Evolutionary conservation across 2,329 filamentous ascomycete genomes (phyloP).

Genomic region (Exophiala calicioides): DNA sequence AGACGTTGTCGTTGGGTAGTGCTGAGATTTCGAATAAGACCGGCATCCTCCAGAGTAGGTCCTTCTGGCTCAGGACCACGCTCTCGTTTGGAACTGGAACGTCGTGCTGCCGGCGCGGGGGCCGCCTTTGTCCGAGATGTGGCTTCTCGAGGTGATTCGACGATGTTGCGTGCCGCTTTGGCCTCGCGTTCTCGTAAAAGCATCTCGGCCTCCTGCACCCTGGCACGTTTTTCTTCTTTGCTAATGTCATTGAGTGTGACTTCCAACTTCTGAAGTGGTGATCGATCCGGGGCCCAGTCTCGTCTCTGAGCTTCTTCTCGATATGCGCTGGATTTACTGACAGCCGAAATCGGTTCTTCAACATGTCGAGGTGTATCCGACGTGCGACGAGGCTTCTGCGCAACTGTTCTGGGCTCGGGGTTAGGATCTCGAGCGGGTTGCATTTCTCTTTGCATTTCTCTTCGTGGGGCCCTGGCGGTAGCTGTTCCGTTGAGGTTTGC

Average conservation of each 20-base stretch:
- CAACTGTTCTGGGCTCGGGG: constrained; percentile 1
- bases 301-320: constrained; percentile 35
- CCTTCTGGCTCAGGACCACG: constrained; percentile 9
- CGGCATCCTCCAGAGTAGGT: constrained; percentile 34
- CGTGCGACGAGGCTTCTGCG: constrained; percentile 14
- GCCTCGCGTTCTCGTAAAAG: constrained; percentile 61
- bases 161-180: constrained; percentile 1
- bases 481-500: constrained; percentile 12
- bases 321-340: constrained; percentile 25
- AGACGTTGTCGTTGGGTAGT: constrained; percentile 39
- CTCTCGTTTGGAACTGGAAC: constrained; percentile 11
- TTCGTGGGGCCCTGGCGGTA: constrained; percentile 2
- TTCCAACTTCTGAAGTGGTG: constrained; percentile 90
- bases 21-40: constrained; percentile 36
- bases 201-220: constrained; percentile 78
- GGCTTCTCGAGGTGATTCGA: constrained; percentile 7
- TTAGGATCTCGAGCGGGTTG: constrained; percentile 10
- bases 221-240: constrained; percentile 90
- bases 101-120: no score
- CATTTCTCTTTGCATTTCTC: constrained; percentile 12
- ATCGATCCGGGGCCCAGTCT: constrained; percentile 74
- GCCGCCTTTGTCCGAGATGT: constrained; percentile 4
- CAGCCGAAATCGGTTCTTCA: constrained; percentile 22
- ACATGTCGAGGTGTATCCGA: constrained; percentile 14
- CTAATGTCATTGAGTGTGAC: constrained; percentile 87